These are phyloP conservation scores for Madurella fahalii DNA, from an alignment of 2,329 filamentous ascomycete species.

Conservation along the genomic window DNA sequence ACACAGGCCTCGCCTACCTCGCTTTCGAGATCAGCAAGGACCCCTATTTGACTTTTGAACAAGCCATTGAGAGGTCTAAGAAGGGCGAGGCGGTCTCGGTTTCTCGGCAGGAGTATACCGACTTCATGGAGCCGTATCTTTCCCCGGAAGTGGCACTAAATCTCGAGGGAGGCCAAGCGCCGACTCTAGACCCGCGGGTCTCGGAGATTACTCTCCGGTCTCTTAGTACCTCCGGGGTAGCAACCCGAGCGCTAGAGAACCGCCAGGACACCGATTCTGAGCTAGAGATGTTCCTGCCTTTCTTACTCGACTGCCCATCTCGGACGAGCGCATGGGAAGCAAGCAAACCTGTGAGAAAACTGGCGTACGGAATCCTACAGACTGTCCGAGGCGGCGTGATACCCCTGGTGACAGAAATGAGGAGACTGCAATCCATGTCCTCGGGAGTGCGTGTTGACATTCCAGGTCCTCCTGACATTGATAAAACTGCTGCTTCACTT, in stretches of 20 bases:
- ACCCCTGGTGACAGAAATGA: constrained; percentile 35
- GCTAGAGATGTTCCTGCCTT: constrained; percentile 37
- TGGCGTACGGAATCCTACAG: constrained; percentile 37
- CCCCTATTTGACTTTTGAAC: constrained; percentile 22
- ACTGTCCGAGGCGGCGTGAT: constrained; percentile 13
- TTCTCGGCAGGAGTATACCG: constrained; percentile 23
- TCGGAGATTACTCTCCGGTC: constrained; percentile 28
- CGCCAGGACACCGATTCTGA: neutral
- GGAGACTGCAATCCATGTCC: constrained; percentile 32
- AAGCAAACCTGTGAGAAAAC: constrained; percentile 33
- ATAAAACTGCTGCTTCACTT: constrained; percentile 25
- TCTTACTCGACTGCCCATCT: constrained; percentile 37
- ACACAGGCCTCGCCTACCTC: constrained; percentile 26
- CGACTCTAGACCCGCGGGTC: constrained; percentile 29
- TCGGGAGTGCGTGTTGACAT: constrained; percentile 33
- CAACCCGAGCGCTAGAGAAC: neutral
- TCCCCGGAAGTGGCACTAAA: constrained; percentile 17
- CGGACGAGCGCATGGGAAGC: constrained; percentile 38
- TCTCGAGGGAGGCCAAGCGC: neutral
- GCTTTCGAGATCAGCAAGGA: constrained; percentile 33
- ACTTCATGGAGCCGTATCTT: constrained; percentile 28
- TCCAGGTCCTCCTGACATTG: constrained; percentile 18
- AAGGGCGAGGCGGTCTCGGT: constrained; percentile 11
- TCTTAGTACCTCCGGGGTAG: neutral
- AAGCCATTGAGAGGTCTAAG: constrained; percentile 26